Evolutionary conservation across 1,139 yeast genomes (phyloP), one percentile per base, ranked within the genome.

Genomic region (Starmera stellimalicola): DNA sequence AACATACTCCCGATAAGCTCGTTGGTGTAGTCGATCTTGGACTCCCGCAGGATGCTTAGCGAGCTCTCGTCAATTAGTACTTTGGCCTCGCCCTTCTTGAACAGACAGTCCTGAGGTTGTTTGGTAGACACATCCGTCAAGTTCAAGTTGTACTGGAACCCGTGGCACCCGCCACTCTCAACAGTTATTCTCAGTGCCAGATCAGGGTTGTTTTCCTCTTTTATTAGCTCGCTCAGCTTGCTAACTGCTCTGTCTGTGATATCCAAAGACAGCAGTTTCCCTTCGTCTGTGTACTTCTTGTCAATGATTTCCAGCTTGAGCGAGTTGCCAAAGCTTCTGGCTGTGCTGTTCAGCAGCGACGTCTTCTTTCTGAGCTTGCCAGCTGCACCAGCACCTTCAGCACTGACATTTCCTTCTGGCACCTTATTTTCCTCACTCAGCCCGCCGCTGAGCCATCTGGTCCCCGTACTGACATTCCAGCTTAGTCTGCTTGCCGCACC

Each of bases 151-250:
- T 91, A 91, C 56, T 91, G 98, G 58, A 85, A 93, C 19, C 99
- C 98, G 55, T 91, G 99, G 55, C 98, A 93, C 3, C 99, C 99
- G 6, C 98, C 99, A 50, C 95, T 82, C 48, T 88, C 97, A 6
- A 93, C 97, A n/a, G 70, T 62, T 6, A 93, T 73, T 33, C 80
- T 64, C 28, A 91, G 62, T 0, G 83, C 83, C n/a, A 77, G 51
- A 31, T 75, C 62, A 0, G 76, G 71, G 36, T 78, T 70, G 10
- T 62, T 48, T 42, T 87, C 95, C 3, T 62, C 68, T 16, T 56
- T 48, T 12, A 77, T 70, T 12, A 88, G 73, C 10, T 54, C 53
- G 20, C 68, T 70, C 31, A 91, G 62, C 53, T 81, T 76, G 16
- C 50, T 50, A 3, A 68, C 60, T 0, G 77, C 77, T n/a, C 67